Base-by-base conservation (phyloP, 2,329 filamentous ascomycete genomes). In the Sclerotinia nivalis region DNA sequence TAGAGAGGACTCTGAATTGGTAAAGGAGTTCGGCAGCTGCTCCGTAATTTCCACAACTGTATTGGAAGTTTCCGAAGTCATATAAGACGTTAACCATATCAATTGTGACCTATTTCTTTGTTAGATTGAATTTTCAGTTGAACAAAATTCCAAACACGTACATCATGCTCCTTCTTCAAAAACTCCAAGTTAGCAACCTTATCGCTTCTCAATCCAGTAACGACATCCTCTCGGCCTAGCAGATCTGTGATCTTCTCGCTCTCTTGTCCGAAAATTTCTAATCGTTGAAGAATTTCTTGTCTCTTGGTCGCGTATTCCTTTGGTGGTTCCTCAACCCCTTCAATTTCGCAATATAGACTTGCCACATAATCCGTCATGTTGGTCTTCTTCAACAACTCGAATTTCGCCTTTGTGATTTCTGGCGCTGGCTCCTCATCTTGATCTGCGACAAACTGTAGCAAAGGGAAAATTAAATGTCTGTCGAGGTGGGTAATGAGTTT, bases 361-460 rank as follows among this genome's bases (percentile, higher is more conserved):
- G 94, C 94, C 68, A 98, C 93, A 81, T 97, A 99, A 83, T 99
- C 96, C 78, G 91, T 96, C 96, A 99, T 99, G 86, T 98, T 97
- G 78, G 96, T 98, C 81, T 93, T 90, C 84, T 97, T 95, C 76
- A 99, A 89, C 71, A 99, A 89, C 83, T 95, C 91, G 81, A 95
- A 97, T 83, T 97, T 97, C 77, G 93, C 89, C 80, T 91, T 88
- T 73, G 91, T 90, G 77, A 97, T 90, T 80, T 94, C 90, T 77
- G 85, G 85, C 69, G 87, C 82, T 81, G 86, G 87, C 78, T 93
- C 91, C 80, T 93, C 90, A 75, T 97, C 91, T 81, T 93, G 89
- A 79, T 91, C 89, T 78, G 90, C 90, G 78, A 91, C 87, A 82
- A 97, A 97, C 84, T 97, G 94, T 80, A 99, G 90, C 74, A 99